A percentile compares a stretch with the other conserved stretches of the same genome.
Evolutionary conservation across 306 rosid genomes (phyloP).

Genomic region (Prunus davidiana): DNA sequence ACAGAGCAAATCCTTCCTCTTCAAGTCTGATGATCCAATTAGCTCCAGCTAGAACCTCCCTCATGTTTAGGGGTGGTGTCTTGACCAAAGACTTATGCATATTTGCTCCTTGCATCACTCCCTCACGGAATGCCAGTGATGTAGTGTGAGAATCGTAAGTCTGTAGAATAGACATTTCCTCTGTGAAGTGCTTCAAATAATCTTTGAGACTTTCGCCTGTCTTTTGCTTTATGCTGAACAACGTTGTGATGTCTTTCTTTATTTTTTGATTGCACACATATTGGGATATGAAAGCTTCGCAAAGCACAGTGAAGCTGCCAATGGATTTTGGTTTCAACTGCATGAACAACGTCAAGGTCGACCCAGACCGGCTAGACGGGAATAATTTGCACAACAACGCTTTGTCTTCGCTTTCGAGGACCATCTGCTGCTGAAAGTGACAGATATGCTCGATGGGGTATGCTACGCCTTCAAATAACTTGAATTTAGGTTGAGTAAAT

Average conservation of each 20-base stretch:
- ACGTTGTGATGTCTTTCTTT: not conserved
- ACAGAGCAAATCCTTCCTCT: not conserved
- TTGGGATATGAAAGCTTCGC: not conserved
- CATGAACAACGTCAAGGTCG: too few species aligned
- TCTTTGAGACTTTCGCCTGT: not conserved
- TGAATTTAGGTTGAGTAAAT: too few species aligned
- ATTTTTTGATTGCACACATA: not conserved
- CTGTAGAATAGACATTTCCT: not conserved
- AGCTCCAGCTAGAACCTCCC: not conserved
- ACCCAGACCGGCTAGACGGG: not conserved
- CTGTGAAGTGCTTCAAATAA: not conserved
- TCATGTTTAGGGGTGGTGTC: not conserved
- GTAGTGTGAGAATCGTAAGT: not conserved
- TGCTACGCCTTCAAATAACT: too few species aligned
- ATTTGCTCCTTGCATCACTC: rapidly evolving
- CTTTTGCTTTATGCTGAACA: not conserved
- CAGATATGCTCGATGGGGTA: too few species aligned
- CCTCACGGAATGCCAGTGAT: not conserved
- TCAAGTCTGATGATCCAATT: not conserved
- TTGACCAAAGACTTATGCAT: not conserved
- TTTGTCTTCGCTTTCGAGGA: not conserved
- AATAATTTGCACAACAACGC: too few species aligned
- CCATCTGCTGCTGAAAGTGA: too few species aligned
- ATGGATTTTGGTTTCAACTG: not conserved
- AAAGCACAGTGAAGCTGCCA: not conserved